Base-by-base conservation (phyloP, 768 basidiomycete genomes). In the Russula sp. region DNA sequence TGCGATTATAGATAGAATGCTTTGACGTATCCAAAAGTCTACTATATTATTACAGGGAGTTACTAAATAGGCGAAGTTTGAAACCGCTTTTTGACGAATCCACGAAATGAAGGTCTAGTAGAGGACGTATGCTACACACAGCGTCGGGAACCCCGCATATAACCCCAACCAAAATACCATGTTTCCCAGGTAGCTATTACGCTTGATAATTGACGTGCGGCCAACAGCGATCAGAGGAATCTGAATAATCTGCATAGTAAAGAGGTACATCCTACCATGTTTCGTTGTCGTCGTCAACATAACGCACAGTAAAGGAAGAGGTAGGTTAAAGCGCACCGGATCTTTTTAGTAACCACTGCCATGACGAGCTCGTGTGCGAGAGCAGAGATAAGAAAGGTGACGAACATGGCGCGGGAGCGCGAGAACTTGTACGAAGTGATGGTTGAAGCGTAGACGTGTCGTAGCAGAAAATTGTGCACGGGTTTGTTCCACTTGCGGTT, bases 401-500 rank as follows among this genome's bases (percentile, higher is more conserved):
- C 67, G 71, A 96, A 86, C 83, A 96, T 92, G 13, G 97, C 97
- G n/a, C 82, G 79, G 6, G 82, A 81, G 63, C 83, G 84, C 49
- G 91, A 90, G 57, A 97, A 75, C 63, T 84, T 81, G 74, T 91
- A 89, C 59, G 86, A 83, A 51, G 83, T 78, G 62, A 96, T 92
- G 8, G 92, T 85, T 11, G 94, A 89, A 3, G 94, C 88, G 70
- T 99, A 99, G 36, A 99, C 94, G 73, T 99, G 97, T 13, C 93
- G 86, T 20, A 98, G 82, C 44, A 99, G 84, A 82, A 92, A 92
- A n/a, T 82, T 81, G 69, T 98, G 88, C 36, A 98, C 96, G 13
- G 96, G 96, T 68, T 92, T 94, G 77, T 98, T 98, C 96, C 97
- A 98, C 77, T 96, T 95, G 50, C 97, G 87, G 4, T 95, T 91